Evolutionary conservation across 805 yeast genomes (phyloP).

Genomic region (Brettanomyces bruxellensis): DNA sequence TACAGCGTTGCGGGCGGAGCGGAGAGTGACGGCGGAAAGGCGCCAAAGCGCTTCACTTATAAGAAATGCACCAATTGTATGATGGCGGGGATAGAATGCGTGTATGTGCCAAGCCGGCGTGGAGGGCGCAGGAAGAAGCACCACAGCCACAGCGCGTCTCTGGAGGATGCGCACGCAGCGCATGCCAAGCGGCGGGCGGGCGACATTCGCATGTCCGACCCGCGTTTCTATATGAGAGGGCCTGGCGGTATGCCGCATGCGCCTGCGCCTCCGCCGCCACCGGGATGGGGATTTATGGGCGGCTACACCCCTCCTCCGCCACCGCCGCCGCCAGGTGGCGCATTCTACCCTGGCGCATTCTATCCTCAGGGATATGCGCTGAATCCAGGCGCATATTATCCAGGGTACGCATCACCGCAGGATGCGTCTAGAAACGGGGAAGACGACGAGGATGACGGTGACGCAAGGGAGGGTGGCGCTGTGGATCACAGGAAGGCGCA

Average conservation of each 20-base stretch:
- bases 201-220: no score
- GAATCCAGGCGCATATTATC: no score
- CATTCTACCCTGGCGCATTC: not conserved
- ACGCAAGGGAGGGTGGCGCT: no score
- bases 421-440: no score
- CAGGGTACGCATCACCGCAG: no score
- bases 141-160: not conserved
- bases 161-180: not conserved
- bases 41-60: constrained; percentile 8
- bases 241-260: not conserved
- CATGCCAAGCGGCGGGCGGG: not conserved
- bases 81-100: constrained; percentile 36
- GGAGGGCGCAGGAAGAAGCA: constrained; percentile 43
- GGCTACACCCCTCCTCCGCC: not conserved
- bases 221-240: not conserved
- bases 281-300: not conserved
- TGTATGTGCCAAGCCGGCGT: constrained; percentile 46
- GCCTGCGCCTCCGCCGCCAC: not conserved
- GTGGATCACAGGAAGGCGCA: no score
- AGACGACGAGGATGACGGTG: no score
- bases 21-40: constrained; percentile 5
- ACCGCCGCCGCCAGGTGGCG: not conserved
- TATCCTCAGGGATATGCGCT: not conserved
- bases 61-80: constrained; percentile 43
- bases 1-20: not conserved